These are phyloP conservation scores for Apophysomyces sp. DNA, from an alignment of 371 early-diverging fungal genomes.

Conservation along the genomic window DNA sequence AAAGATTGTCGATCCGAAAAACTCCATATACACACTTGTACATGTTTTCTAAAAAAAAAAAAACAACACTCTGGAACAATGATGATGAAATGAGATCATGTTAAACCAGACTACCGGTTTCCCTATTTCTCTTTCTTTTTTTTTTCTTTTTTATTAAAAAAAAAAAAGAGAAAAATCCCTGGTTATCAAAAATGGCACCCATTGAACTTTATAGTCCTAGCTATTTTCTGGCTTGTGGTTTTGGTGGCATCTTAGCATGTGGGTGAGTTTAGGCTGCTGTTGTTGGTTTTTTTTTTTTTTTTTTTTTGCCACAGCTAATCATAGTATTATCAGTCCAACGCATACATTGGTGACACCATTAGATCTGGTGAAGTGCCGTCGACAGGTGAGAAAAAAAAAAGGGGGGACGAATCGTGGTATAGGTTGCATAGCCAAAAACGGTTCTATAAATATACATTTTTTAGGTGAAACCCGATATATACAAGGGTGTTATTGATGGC, in stretches of 20 bases:
- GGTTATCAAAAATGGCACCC: slow-evolving; percentile 22
- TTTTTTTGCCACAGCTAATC: too few relatives aligned
- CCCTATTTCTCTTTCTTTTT: too few relatives aligned
- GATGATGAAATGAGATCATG: not conserved
- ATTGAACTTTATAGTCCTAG: slow-evolving; percentile 48
- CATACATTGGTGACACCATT: slow-evolving; percentile 64
- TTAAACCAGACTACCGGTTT: too few relatives aligned
- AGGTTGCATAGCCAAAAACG: not conserved
- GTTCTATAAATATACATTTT: not conserved
- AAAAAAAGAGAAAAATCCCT: too few relatives aligned
- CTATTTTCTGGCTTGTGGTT: slow-evolving; percentile 42
- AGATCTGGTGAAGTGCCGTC: slow-evolving; percentile 69
- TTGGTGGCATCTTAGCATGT: slow-evolving; percentile 65
- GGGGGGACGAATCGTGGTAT: not conserved
- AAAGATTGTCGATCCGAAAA: too few relatives aligned
- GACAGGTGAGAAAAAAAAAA: slow-evolving; percentile 37
- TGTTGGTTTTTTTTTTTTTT: not conserved
- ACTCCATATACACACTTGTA: too few relatives aligned
- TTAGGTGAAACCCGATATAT: slow-evolving; percentile 56
- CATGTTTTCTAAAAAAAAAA: not conserved
- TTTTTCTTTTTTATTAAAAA: not conserved
- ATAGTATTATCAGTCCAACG: slow-evolving; percentile 53
- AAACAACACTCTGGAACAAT: slow-evolving; percentile 1
- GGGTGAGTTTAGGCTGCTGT: slow-evolving; percentile 21
- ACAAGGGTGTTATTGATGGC: slow-evolving; percentile 69